Conservation (phyloP, 352 stramenopile species). For the Globisporangium viniferum region DNA sequence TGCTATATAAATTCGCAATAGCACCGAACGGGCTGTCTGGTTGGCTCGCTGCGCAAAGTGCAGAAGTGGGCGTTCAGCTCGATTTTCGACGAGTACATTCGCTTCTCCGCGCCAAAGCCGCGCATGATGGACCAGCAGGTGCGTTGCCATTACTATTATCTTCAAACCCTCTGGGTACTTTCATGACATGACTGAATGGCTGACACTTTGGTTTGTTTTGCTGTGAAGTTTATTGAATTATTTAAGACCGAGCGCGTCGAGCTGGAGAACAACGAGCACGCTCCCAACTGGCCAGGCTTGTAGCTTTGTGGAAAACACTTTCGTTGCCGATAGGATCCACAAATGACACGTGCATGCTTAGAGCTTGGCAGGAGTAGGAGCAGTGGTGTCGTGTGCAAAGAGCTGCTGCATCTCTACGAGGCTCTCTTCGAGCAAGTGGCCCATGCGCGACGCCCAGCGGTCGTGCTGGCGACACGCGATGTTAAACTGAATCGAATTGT, state of each 20-base stretch:
- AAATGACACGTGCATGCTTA: constrained; percentile 30
- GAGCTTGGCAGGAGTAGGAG: constrained; percentile 22
- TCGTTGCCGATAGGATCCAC: constrained; percentile 3
- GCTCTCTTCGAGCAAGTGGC: constrained; percentile 71
- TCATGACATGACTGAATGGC: not conserved
- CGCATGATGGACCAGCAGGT: constrained; percentile 89
- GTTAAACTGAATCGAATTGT: constrained; percentile 79
- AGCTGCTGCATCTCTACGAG: constrained; percentile 79
- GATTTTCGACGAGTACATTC: constrained; percentile 86
- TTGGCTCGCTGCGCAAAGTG: constrained; percentile 77
- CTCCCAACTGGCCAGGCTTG: constrained; percentile 60
- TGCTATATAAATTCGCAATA: constrained; percentile 15
- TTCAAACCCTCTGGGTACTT: not conserved
- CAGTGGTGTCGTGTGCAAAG: constrained; percentile 24
- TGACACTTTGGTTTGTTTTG: not conserved
- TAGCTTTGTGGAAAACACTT: not conserved
- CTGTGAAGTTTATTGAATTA: constrained; percentile 73
- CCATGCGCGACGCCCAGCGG: constrained; percentile 55
- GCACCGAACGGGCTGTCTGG: constrained; percentile 79
- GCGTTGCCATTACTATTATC: not conserved
- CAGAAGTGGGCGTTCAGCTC: constrained; percentile 82
- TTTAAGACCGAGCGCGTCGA: constrained; percentile 79
- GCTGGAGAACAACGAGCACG: constrained; percentile 47
- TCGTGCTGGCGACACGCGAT: constrained; percentile 65
- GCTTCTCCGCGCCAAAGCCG: constrained; percentile 79